Conservation (phyloP, 768 basidiomycete species). For the Trametes coccinea region DNA sequence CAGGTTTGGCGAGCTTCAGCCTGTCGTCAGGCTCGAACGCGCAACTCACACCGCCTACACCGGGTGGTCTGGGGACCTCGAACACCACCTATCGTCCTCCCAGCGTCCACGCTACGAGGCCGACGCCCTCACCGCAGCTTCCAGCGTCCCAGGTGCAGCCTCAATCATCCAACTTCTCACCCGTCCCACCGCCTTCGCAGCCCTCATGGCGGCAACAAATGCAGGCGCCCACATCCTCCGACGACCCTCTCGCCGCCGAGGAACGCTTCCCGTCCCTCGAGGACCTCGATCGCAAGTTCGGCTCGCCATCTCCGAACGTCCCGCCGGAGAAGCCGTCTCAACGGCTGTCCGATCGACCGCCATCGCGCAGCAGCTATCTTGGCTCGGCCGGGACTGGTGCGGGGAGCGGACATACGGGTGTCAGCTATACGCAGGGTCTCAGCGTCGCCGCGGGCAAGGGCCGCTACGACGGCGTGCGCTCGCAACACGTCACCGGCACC, state of each 20-base stretch:
- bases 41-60: background rate
- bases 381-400: conserved; percentile 2
- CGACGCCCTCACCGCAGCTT: conserved; percentile 24
- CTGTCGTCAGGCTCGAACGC: conserved; percentile 7
- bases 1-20: conserved; percentile 56
- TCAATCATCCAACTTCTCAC: conserved; percentile 11
- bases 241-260: conserved; percentile 53
- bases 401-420: background rate
- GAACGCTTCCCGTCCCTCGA: conserved; percentile 87
- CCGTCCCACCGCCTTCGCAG: conserved; percentile 17
- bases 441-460: conserved; percentile 10
- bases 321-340: conserved; percentile 6
- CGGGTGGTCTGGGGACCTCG: conserved; percentile 23
- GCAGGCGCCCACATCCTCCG: conserved; percentile 18
- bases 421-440: conserved; percentile 1
- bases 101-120: conserved; percentile 25
- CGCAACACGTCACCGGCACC: conserved; percentile 57
- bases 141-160: conserved; percentile 20
- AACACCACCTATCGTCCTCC: conserved; percentile 31
- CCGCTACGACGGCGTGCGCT: conserved; percentile 46
- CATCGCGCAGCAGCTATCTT: conserved; percentile 19
- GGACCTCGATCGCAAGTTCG: conserved; percentile 66
- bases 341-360: conserved; percentile 15
- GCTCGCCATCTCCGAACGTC: conserved; percentile 26
- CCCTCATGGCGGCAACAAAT: conserved; percentile 17